Percentiles rank a stretch among this genome's conserved stretches.
Conservation (phyloP, 805 yeast species). For the Suhomyces emberorum region DNA sequence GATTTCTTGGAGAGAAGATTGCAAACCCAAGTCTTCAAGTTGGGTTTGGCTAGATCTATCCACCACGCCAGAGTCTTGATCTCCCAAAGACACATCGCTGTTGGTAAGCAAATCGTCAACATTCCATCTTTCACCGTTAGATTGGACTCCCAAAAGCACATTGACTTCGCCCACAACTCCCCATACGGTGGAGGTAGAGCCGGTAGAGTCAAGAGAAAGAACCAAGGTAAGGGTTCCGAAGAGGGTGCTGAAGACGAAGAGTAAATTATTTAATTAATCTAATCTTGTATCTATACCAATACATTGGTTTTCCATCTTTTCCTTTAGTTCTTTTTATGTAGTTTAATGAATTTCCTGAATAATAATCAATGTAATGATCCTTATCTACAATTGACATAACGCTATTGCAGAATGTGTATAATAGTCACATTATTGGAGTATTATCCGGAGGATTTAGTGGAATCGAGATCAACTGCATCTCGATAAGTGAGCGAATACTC, state of each 20-base stretch:
- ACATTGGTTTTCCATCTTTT: constrained; percentile 9
- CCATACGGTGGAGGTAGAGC: constrained; percentile 99
- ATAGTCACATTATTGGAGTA: no score
- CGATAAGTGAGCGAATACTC: no score
- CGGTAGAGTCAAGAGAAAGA: constrained; percentile 98
- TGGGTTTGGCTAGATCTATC: constrained; percentile 98
- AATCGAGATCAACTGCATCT: no score
- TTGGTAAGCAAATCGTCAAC: constrained; percentile 98
- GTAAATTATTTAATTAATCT: constrained; percentile 40
- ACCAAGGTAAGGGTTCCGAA: constrained; percentile 61
- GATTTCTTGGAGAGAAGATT: constrained; percentile 99
- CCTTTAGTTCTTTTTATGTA: constrained; percentile 9
- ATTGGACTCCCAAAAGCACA: constrained; percentile 99
- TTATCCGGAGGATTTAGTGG: no score
- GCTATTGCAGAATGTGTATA: no score
- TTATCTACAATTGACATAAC: no score
- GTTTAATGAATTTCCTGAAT: no score
- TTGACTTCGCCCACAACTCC: constrained; percentile 97
- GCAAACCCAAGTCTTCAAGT: constrained; percentile 99
- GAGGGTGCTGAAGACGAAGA: constrained; percentile 76
- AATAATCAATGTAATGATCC: no score
- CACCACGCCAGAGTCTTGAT: constrained; percentile 99
- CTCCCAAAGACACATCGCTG: constrained; percentile 98
- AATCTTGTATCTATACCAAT: constrained; percentile 8
- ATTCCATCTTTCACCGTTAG: constrained; percentile 99